Evolutionary conservation across 176 grass and related monocot genomes (phyloP), one percentile per base, ranked within the genome.

Genomic region (Eleusine coracana): DNA sequence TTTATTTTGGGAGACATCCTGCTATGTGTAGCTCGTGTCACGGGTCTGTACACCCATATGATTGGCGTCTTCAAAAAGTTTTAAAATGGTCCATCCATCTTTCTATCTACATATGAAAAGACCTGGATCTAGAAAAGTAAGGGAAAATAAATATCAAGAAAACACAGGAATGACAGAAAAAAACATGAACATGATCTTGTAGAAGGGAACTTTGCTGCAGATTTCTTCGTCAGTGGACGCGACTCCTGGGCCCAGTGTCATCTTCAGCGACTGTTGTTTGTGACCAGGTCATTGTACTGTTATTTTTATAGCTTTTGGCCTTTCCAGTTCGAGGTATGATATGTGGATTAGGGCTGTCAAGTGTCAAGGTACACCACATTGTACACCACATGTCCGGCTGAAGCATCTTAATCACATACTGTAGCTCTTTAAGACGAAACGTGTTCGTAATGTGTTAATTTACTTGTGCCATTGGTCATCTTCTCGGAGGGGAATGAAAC

Each of bases 271-370:
- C 18, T 48, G 29, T 66, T 48, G 40, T 73, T 59, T 69, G 20
- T 73, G 37, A 49, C 38, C 48, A 54, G 7, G 16, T 64, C 9
- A 16, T 36, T 61, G 62, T 55, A 55, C 36, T 54, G 83, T 71
- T 37, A 23, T 10, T 63, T 63, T n/a, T 59, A 71, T 20, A 56
- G 21, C n/a, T 67, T 15, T 66, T 59, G 37, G 50, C 25, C 55
- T 80, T 66, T 65, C 31, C 31, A 34, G 7, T 48, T 1, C 16
- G 46, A 58, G 45, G 72, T 76, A 66, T 18, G 27, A 20, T 21
- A 60, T 78, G 73, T 89, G 83, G 73, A 81, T 80, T 64, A 65
- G 44, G 65, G 61, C 81, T n/a, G 65, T 10, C 55, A 37, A 85
- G 68, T n/a, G 65, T 10, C 55, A 37, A 85, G 68, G 45, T 76